Percentiles rank a stretch among this genome's conserved stretches.
phyloP scores from a whole-genome alignment of 495 filamentous ascomycete genomes.

The Thermochaetoides thermophila region DNA sequence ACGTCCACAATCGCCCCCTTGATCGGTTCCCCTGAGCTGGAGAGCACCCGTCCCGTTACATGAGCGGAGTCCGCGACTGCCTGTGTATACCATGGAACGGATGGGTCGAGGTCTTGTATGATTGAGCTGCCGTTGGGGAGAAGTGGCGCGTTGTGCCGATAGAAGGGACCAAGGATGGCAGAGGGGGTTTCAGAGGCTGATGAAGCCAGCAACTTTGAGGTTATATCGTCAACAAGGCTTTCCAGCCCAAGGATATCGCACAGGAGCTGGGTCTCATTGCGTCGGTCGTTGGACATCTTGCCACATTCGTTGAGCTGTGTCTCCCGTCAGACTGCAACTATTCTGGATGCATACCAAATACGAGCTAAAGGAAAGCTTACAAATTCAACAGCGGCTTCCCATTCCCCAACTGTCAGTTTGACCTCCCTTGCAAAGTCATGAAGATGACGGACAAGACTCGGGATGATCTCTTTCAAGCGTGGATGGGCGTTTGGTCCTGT shows the following conservation, averaged over 20 bases:
- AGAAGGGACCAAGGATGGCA: slow-evolving; percentile 66
- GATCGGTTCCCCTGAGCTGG: slow-evolving; percentile 39
- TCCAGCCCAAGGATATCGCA: slow-evolving; percentile 62
- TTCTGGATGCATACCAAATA: no score
- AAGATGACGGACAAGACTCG: slow-evolving; percentile 38
- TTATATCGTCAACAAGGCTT: slow-evolving; percentile 59
- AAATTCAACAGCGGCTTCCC: slow-evolving; percentile 29
- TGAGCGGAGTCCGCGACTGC: slow-evolving; percentile 41
- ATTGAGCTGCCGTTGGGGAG: slow-evolving; percentile 51
- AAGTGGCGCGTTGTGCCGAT: slow-evolving; percentile 50
- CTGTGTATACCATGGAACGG: slow-evolving; percentile 21
- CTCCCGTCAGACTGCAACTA: no score
- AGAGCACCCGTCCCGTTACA: slow-evolving; percentile 47
- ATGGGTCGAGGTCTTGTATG: slow-evolving; percentile 19
- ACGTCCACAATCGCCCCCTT: slow-evolving; percentile 52
- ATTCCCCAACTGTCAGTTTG: slow-evolving; percentile 40
- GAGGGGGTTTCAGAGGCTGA: slow-evolving; percentile 48
- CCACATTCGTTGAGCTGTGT: slow-evolving; percentile 65
- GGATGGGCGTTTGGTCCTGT: slow-evolving; percentile 52
- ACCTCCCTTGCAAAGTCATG: slow-evolving; percentile 48
- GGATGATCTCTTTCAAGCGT: slow-evolving; percentile 37
- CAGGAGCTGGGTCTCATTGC: slow-evolving; percentile 60
- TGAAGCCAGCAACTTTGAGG: slow-evolving; percentile 38
- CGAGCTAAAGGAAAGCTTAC: no score
- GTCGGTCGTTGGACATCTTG: slow-evolving; percentile 50